Percentiles rank a stretch among this genome's conserved stretches.
Evolutionary conservation across 768 basidiomycete species (phyloP).

Genomic region (Lactarius pseudohatsudake): DNA sequence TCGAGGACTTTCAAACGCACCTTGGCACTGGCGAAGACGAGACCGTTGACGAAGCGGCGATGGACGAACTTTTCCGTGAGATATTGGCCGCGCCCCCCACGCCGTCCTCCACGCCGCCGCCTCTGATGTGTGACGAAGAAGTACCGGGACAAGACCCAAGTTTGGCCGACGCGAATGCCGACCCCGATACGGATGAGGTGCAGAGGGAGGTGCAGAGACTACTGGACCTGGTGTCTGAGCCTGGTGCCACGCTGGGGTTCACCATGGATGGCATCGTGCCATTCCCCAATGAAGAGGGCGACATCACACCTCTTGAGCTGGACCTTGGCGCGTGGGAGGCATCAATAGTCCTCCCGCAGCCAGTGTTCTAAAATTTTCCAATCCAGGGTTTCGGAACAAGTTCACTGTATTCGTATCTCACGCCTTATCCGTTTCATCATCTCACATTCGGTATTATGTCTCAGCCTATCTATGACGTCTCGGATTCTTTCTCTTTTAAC

Average conservation of each 20-base stretch:
- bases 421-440: slow-evolving; percentile 23
- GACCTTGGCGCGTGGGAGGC: slow-evolving; percentile 32
- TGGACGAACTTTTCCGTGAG: slow-evolving; percentile 69
- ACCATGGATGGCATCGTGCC: slow-evolving; percentile 4
- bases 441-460: slow-evolving; percentile 20
- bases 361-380: slow-evolving; percentile 31
- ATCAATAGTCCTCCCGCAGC: slow-evolving; percentile 25
- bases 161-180: neutral
- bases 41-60: slow-evolving; percentile 55
- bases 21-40: slow-evolving; percentile 31
- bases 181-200: slow-evolving; percentile 33
- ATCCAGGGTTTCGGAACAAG: neutral
- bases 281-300: slow-evolving; percentile 25
- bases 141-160: slow-evolving; percentile 29
- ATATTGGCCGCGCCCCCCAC: slow-evolving; percentile 56
- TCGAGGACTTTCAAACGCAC: slow-evolving; percentile 23
- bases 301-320: slow-evolving; percentile 36
- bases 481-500: slow-evolving; percentile 26
- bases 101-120: slow-evolving; percentile 37
- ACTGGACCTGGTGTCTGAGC: slow-evolving; percentile 51
- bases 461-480: slow-evolving; percentile 17
- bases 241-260: slow-evolving; percentile 33
- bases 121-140: slow-evolving; percentile 33
- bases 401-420: slow-evolving; percentile 24
- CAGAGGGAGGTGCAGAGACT: slow-evolving; percentile 64